phyloP scores from a whole-genome alignment of 2,329 filamentous ascomycete species.

The Talaromyces sp. region DNA sequence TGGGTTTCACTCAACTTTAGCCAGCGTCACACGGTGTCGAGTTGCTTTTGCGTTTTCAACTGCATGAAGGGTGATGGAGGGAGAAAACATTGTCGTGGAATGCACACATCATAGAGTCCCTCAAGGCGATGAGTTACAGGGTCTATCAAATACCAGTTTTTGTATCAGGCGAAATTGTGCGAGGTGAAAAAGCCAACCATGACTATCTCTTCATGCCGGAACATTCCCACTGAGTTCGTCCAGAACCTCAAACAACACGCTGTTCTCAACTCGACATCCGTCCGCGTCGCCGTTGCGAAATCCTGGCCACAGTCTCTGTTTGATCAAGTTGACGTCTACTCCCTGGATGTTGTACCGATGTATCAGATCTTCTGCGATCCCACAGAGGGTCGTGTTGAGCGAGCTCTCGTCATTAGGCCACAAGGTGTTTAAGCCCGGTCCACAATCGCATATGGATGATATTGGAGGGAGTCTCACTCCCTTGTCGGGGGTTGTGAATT shows the following conservation, averaged over 20 bases:
- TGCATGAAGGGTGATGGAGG: not conserved
- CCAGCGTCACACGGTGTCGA: not conserved
- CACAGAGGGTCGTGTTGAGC: constrained; percentile 32
- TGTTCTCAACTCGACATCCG: constrained; percentile 35
- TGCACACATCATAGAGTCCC: not conserved
- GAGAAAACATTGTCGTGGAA: not conserved
- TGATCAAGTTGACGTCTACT: constrained; percentile 31
- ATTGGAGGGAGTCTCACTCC: constrained; percentile 5
- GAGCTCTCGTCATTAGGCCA: constrained; percentile 20
- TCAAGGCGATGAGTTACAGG: not conserved
- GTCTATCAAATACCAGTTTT: not conserved
- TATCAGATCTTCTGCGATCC: constrained; percentile 34
- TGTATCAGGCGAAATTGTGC: not conserved
- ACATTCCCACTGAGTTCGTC: constrained; percentile 29
- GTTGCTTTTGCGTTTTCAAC: not conserved
- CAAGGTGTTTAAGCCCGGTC: constrained; percentile 7
- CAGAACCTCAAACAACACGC: constrained; percentile 38
- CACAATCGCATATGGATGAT: constrained; percentile 10
- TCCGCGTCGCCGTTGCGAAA: constrained; percentile 25
- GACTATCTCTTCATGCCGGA: not conserved
- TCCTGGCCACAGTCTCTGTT: constrained; percentile 27
- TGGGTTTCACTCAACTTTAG: not conserved
- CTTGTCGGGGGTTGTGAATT: not conserved
- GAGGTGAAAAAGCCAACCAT: not conserved
- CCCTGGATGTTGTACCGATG: constrained; percentile 33